Evolutionary conservation across 1,139 yeast species (phyloP).

Genomic region (Suhomyces bolitotheri): DNA sequence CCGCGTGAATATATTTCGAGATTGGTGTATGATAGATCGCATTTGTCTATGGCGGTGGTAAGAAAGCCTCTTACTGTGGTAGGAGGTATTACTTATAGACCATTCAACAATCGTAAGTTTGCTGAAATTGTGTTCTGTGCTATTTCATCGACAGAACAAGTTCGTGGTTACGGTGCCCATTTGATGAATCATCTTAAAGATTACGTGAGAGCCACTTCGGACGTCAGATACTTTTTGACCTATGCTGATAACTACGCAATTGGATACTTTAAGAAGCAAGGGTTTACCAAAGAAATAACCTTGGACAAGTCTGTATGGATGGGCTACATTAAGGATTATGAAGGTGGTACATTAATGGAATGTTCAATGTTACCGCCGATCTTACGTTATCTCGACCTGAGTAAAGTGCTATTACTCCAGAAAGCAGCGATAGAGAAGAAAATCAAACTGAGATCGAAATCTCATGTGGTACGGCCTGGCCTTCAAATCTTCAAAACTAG

Average conservation of each 20-base stretch:
- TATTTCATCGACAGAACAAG: slow-evolving; percentile 95
- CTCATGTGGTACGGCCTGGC: slow-evolving; percentile 83
- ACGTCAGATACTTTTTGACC: slow-evolving; percentile 83
- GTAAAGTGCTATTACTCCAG: slow-evolving; percentile 79
- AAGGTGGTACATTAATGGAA: slow-evolving; percentile 98
- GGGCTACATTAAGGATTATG: slow-evolving; percentile 98
- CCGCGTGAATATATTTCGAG: slow-evolving; percentile 96
- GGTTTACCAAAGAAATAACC: slow-evolving; percentile 92
- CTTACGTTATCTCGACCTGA: slow-evolving; percentile 79
- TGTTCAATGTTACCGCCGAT: slow-evolving; percentile 89
- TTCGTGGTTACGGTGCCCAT: slow-evolving; percentile 97
- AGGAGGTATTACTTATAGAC: slow-evolving; percentile 96
- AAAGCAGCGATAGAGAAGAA: slow-evolving; percentile 89
- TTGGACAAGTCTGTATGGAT: slow-evolving; percentile 88
- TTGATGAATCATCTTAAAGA: slow-evolving; percentile 96
- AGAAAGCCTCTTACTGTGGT: slow-evolving; percentile 92
- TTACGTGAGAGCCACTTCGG: slow-evolving; percentile 87
- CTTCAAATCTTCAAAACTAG: slow-evolving; percentile 65
- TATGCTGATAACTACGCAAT: slow-evolving; percentile 99
- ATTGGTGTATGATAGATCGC: slow-evolving; percentile 90
- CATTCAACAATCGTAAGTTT: slow-evolving; percentile 84
- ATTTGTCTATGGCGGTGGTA: slow-evolving; percentile 93
- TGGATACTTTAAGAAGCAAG: slow-evolving; percentile 97
- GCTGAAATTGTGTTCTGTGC: slow-evolving; percentile 99
- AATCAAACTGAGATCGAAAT: slow-evolving; percentile 73